Evolutionary conservation across 1,139 yeast genomes (phyloP), one percentile per base, ranked within the genome.

Genomic region (Debaryomyces nepalensis): DNA sequence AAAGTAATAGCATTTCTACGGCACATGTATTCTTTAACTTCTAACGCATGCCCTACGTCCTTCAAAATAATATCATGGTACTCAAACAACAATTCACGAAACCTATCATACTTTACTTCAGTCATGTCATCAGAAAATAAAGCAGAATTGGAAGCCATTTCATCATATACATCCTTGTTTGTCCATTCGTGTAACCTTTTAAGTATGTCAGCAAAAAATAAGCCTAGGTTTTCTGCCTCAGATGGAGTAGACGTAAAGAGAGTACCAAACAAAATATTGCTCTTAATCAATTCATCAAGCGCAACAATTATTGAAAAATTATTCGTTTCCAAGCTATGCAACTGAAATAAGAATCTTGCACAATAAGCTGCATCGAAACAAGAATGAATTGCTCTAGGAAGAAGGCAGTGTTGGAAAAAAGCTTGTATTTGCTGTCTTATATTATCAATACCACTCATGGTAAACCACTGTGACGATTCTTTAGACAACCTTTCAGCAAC

Each of bases 211-310:
- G 81, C 73, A 53, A 82, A 77, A 53, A 91, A 90, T 18, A 88
- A 63, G 2, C 97, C 97, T 33, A 89, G 60, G 58, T 87, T 87
- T 55, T 90, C 96, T 0, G 96, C 83, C 58, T 91, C 97, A 5
- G 75, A 63, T 1, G 89, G 77, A 0, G 97, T 87, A 40, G 83
- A 77, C 1, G 95, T 81, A 53, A 80, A 84, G 14, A 90, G 58
- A 0, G 88, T 75, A 2, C 84, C 80, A 45, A 75, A 75, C 20
- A 87, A 60, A 11, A 84, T 64, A 4, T 75, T 69, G 4, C 70
- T 69, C 1, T 69, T 62, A 43, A 89, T 73, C 27, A 89, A 64
- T 29, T 63, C 62, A 39, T 80, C 73, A 40, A 85, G 63, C 1
- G 82, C 51, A 1, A 51, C 53, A 6, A 74, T 42, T 7, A 82